Evolutionary conservation across 495 filamentous ascomycete species (phyloP).

Genomic region (Durotheca rogersii): DNA sequence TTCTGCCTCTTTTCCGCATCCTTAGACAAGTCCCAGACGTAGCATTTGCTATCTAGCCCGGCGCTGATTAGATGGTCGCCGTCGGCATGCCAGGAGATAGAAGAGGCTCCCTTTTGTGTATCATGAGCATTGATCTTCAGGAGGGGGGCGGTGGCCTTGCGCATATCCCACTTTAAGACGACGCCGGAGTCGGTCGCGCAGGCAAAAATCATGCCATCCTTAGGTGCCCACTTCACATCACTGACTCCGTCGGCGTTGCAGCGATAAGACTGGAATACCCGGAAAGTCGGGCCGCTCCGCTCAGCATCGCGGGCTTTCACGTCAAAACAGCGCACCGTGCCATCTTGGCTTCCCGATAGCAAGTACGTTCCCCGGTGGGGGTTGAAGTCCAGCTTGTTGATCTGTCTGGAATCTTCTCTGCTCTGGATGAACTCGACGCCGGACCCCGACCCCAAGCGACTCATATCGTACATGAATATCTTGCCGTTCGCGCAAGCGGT

Average conservation of each 20-base stretch:
- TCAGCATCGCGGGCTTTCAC: constrained; percentile 42
- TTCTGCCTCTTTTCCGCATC: constrained; percentile 78
- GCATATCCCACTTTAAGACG: constrained; percentile 60
- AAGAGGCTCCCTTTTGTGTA: constrained; percentile 66
- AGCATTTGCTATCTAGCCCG: constrained; percentile 76
- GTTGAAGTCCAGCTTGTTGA: constrained; percentile 89
- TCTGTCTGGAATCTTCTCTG: constrained; percentile 81
- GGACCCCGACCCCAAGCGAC: constrained; percentile 51
- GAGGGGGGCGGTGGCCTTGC: constrained; percentile 46
- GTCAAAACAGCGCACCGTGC: constrained; percentile 70
- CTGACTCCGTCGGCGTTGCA: constrained; percentile 74
- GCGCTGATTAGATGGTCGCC: constrained; percentile 86
- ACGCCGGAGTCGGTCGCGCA: constrained; percentile 84
- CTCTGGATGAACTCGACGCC: constrained; percentile 71
- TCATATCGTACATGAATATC: constrained; percentile 83
- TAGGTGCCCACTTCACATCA: constrained; percentile 87
- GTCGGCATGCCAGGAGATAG: constrained; percentile 95
- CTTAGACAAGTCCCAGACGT: constrained; percentile 90
- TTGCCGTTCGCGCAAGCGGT: constrained; percentile 85
- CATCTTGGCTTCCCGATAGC: constrained; percentile 90
- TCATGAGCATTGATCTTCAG: constrained; percentile 81
- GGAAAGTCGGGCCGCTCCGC: constrained; percentile 46
- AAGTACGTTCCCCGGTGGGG: constrained; percentile 74
- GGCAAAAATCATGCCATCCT: constrained; percentile 81
- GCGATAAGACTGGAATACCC: constrained; percentile 45